Evolutionary conservation across 208 protist species (phyloP), one percentile per base, ranked within the genome.

Genomic region (Leishmania arabica): DNA sequence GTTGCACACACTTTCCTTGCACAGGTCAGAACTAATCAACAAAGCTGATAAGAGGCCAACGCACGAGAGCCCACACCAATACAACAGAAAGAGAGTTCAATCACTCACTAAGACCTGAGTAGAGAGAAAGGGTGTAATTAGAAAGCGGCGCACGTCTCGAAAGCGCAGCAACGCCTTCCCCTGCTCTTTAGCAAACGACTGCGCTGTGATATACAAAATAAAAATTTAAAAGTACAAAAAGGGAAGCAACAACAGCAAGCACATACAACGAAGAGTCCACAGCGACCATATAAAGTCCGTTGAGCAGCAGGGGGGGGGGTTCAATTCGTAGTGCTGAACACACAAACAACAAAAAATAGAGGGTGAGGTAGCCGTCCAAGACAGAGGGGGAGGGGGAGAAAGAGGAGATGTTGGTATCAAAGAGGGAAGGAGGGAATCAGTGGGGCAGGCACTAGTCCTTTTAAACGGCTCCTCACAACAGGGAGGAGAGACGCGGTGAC

Each of bases 231-330:
- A n/a, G 53, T 75, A 81, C 21, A 65, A 62, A 8, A 81, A 75
- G 49, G 75, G n/a, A 76, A 76, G 75, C 17, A n/a, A 76, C 21
- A 78, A 78, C 45, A 49, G 9, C 45, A 49, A 49, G 45, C 45
- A 49, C 62, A 72, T 49, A 0, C n/a, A 70, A 49, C 0, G 15
- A 13, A 19, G 34, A 45, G 65, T 70, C 65, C n/a, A 31, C 37
- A 45, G 65, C 34, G 34, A 24, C 34, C 19, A 70, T 9, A 70
- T 24, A 45, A 34, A 21, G 65, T 19, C 19, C 65, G 65, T 24
- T 58, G 40, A 45, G 51, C 37, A 77, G 64, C 24, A 40, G 56
- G 64, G 34, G 34, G 34, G n/a, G 15, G 1, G 2, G 0, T 5
- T 31, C 21, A 3, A 31, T 64, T 27, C 3, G 58, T 15, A 64